phyloP scores from a whole-genome alignment of 169 alveolate genomes.

The Plasmodium sp. region DNA sequence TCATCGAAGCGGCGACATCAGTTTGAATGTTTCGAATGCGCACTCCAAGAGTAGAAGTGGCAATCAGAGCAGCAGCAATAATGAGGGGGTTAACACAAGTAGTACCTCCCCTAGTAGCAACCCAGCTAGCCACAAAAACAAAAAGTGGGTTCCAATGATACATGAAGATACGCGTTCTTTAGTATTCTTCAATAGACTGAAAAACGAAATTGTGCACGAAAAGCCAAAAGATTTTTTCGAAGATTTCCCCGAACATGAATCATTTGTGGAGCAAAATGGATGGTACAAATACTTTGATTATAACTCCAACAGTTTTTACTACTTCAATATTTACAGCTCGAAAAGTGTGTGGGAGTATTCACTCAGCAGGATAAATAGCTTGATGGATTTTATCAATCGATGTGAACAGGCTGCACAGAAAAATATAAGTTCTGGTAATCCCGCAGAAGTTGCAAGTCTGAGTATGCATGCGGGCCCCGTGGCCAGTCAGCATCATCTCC shows the following conservation, averaged over 20 bases:
- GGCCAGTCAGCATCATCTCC: background rate
- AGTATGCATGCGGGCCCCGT: background rate
- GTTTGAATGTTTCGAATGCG: background rate
- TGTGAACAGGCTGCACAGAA: constrained; percentile 1
- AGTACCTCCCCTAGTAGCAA: background rate
- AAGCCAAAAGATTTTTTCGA: constrained; percentile 30
- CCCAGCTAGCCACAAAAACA: background rate
- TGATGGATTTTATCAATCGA: background rate
- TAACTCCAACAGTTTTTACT: constrained; percentile 40
- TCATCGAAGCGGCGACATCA: background rate
- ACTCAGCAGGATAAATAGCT: background rate
- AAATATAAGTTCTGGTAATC: background rate
- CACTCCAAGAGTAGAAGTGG: background rate
- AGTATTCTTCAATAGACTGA: constrained; percentile 29
- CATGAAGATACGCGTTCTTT: constrained; percentile 59
- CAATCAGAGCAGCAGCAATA: constrained; percentile 7
- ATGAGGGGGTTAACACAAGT: background rate
- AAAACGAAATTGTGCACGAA: constrained; percentile 28
- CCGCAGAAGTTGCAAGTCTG: background rate
- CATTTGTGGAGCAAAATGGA: constrained; percentile 63
- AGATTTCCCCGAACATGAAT: constrained; percentile 12
- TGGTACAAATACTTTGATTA: constrained; percentile 72
- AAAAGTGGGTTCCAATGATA: constrained; percentile 44
- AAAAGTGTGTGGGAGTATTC: constrained; percentile 67
- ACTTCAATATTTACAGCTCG: constrained; percentile 37